Percentiles rank a stretch among this genome's conserved stretches.
Evolutionary conservation across 108 stramenopile species (phyloP).

Genomic region (Licmophora abbreviata): DNA sequence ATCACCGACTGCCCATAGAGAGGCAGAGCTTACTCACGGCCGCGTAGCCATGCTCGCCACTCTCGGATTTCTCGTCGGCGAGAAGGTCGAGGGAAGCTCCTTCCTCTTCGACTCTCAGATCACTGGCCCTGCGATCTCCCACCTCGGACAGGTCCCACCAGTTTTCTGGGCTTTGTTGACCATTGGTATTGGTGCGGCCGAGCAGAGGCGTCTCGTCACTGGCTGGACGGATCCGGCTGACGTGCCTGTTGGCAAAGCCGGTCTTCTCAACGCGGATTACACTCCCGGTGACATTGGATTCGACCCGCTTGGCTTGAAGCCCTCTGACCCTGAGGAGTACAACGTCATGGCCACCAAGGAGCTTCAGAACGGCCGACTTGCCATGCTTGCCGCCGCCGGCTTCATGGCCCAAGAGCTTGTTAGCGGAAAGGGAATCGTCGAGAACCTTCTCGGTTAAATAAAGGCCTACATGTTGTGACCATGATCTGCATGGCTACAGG

Average conservation of each 20-base stretch:
- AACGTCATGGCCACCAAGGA: conserved; percentile 76
- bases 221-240: conserved; percentile 67
- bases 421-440: conserved; percentile 68
- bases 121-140: conserved; percentile 85
- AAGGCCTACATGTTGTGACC: neutral
- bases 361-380: conserved; percentile 86
- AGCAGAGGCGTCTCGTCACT: conserved; percentile 44
- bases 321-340: conserved; percentile 56
- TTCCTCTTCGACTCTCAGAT: conserved; percentile 73
- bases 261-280: conserved; percentile 42
- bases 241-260: conserved; percentile 39
- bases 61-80: conserved; percentile 67
- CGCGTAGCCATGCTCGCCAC: conserved; percentile 58
- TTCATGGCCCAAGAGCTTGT: conserved; percentile 79
- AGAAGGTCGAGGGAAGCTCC: conserved; percentile 62
- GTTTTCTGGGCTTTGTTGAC: conserved; percentile 54
- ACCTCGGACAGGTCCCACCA: conserved; percentile 70
- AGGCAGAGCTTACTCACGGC: conserved; percentile 83
- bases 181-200: conserved; percentile 47
- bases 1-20: too few relatives aligned
- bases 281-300: conserved; percentile 76
- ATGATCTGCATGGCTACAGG: too few relatives aligned
- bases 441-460: conserved; percentile 26
- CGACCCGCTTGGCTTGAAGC: conserved; percentile 80
- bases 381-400: conserved; percentile 83